phyloP scores from a whole-genome alignment of 805 yeast species.

The Starmera dryadoides region DNA sequence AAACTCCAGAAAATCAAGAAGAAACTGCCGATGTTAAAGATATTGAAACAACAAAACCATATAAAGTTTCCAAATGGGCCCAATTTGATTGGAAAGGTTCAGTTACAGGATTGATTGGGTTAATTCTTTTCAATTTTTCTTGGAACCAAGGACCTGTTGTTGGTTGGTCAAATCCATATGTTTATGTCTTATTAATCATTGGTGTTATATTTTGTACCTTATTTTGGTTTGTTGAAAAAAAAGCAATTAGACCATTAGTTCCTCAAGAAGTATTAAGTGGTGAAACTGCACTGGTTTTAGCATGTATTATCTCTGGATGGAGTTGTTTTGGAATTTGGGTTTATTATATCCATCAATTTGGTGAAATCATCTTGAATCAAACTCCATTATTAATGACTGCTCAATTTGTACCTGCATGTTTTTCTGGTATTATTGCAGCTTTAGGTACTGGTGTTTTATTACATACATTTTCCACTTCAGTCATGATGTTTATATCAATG shows the following conservation, averaged over 20 bases:
- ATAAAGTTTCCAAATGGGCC: background rate
- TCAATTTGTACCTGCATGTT: conserved; percentile 31
- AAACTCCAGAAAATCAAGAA: background rate
- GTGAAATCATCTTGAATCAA: conserved; percentile 35
- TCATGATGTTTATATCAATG: conserved; percentile 38
- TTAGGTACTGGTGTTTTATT: conserved; percentile 36
- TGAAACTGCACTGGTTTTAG: conserved; percentile 37
- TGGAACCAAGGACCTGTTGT: conserved; percentile 64
- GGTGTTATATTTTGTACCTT: conserved; percentile 31
- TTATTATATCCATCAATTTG: conserved; percentile 42
- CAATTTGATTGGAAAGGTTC: conserved; percentile 39
- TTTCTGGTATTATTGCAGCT: conserved; percentile 48
- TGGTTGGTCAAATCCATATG: conserved; percentile 51
- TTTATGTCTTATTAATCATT: conserved; percentile 41
- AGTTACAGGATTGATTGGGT: conserved; percentile 42
- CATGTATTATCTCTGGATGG: conserved; percentile 52
- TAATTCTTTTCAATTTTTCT: conserved; percentile 50
- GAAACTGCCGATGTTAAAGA: background rate
- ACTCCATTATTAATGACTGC: conserved; percentile 35
- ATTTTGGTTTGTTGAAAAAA: conserved; percentile 37
- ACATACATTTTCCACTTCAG: conserved; percentile 32
- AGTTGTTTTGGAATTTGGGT: conserved; percentile 63
- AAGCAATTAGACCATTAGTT: conserved; percentile 39
- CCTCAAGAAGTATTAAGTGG: conserved; percentile 37
- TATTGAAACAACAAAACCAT: background rate